Conservation (phyloP, 2,329 filamentous ascomycete species). For the Periconia digitata region DNA sequence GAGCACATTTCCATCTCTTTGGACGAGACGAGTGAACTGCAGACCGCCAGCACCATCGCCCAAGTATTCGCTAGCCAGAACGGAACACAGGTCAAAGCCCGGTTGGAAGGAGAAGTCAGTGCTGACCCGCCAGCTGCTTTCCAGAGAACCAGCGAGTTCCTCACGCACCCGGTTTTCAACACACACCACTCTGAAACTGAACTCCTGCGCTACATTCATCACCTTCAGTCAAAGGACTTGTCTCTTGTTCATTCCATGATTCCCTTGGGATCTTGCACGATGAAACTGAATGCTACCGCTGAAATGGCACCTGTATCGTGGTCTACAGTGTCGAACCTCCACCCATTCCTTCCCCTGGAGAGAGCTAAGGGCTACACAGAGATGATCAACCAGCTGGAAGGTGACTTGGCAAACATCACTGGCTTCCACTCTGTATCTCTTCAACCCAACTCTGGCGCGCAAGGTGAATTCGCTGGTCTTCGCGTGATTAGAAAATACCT, state of each 20-base stretch:
- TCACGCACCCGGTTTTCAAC: conserved; percentile 94
- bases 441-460: conserved; percentile 93
- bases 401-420: conserved; percentile 78
- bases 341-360: conserved; percentile 72
- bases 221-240: conserved; percentile 90
- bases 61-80: conserved; percentile 55
- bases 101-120: conserved; percentile 14
- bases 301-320: conserved; percentile 88
- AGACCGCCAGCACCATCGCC: conserved; percentile 60
- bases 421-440: conserved; percentile 88
- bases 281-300: conserved; percentile 94
- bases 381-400: conserved; percentile 72
- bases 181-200: conserved; percentile 93
- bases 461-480: conserved; percentile 91
- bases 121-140: conserved; percentile 55
- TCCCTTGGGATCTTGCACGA: conserved; percentile 92
- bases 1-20: conserved; percentile 71
- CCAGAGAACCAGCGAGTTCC: conserved; percentile 70
- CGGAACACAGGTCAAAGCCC: conserved; percentile 6
- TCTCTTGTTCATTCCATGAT: conserved; percentile 98
- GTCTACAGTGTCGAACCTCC: conserved; percentile 74
- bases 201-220: conserved; percentile 88
- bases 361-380: conserved; percentile 68
- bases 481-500: conserved; percentile 85
- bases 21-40: conserved; percentile 69